Percentiles rank a stretch among this genome's conserved stretches.
These are phyloP conservation scores for Rhododendron simsii DNA, from an alignment of 148 eudicot genomes.

Conservation along the genomic window DNA sequence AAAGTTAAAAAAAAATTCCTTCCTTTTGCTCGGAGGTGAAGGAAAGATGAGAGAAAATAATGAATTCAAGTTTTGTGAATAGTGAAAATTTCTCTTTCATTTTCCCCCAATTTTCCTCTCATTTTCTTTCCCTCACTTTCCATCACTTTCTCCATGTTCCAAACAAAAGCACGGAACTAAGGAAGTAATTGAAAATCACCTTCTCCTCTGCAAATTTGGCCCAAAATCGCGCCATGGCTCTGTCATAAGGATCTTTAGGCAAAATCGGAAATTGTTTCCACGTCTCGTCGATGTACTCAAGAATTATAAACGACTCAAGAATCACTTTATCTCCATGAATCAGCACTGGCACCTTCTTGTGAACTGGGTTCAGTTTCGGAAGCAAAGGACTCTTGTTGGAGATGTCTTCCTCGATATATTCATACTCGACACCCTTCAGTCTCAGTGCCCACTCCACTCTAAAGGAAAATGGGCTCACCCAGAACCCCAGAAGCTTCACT, in stretches of 20 bases:
- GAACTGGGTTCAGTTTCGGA: not conserved
- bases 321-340: conserved; percentile 14
- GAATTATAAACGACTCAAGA: conserved; percentile 4
- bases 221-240: conserved; percentile 17
- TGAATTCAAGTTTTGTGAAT: too few relatives aligned
- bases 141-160: too few relatives aligned
- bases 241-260: conserved; percentile 21
- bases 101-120: too few relatives aligned
- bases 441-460: conserved; percentile 4
- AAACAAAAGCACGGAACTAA: not conserved
- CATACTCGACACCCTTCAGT: conserved; percentile 19
- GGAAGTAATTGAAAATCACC: not conserved
- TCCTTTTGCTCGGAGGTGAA: too few relatives aligned
- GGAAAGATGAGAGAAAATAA: too few relatives aligned
- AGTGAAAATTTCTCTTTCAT: too few relatives aligned
- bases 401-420: conserved; percentile 26
- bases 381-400: conserved; percentile 1
- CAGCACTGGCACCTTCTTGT: not conserved
- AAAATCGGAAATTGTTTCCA: conserved; percentile 11
- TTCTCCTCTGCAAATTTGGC: conserved; percentile 2
- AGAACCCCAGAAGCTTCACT: conserved; percentile 18
- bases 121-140: too few relatives aligned
- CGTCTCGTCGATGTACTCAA: conserved; percentile 4
- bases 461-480: conserved; percentile 16
- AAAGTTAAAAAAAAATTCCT: too few relatives aligned